Conservation (phyloP, 805 yeast species). For the Yarrowia deformans region DNA sequence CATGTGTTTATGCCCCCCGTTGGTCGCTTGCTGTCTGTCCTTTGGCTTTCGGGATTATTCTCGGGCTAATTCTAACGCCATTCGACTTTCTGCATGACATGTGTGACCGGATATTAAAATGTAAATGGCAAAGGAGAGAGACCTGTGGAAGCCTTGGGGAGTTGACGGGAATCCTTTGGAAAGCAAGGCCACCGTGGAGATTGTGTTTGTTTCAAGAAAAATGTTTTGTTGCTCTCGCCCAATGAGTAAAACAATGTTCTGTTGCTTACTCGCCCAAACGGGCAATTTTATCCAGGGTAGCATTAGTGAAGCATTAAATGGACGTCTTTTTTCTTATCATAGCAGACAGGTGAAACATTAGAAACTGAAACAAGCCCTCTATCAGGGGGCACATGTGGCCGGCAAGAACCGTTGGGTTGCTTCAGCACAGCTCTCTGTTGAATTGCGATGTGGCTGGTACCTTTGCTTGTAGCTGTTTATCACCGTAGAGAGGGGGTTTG, state of each 20-base stretch:
- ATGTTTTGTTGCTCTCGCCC: neutral
- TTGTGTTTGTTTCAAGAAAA: too few relatives aligned
- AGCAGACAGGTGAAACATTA: neutral
- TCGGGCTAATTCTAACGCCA: neutral
- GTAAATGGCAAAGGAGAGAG: too few relatives aligned
- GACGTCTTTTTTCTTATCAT: too few relatives aligned
- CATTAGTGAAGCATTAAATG: too few relatives aligned
- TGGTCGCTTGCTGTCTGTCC: neutral
- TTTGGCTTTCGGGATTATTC: constrained; percentile 1
- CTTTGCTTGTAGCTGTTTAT: too few relatives aligned
- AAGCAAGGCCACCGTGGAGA: neutral
- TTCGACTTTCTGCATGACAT: neutral
- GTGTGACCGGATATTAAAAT: too few relatives aligned
- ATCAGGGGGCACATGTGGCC: neutral
- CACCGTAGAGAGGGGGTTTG: too few relatives aligned
- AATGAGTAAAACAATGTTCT: neutral
- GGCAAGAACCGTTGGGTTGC: constrained; percentile 3
- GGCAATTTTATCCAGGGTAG: neutral
- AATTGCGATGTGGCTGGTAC: too few relatives aligned
- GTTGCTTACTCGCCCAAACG: neutral
- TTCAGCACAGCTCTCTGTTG: neutral
- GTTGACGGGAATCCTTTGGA: neutral
- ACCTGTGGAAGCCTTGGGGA: neutral
- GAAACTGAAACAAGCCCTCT: neutral
- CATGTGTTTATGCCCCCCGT: neutral